phyloP scores from a whole-genome alignment of 2,329 filamentous ascomycete genomes.

The Aaosphaeria pasadenensis region DNA sequence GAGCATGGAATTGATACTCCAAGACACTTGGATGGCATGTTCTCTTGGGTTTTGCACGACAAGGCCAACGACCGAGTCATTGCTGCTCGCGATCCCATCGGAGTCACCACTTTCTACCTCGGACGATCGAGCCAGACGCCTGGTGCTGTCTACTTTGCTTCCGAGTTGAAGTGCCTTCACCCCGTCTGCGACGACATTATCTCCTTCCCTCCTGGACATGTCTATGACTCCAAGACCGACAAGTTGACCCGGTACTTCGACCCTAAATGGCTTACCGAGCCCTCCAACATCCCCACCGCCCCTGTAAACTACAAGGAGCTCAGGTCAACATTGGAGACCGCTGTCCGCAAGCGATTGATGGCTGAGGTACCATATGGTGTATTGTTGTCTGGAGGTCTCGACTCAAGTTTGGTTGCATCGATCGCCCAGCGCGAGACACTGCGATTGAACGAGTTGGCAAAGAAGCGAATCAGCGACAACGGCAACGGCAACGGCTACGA shows the following conservation, averaged over 20 bases:
- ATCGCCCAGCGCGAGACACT: slow-evolving; percentile 93
- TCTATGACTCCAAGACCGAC: slow-evolving; percentile 93
- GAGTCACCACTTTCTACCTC: slow-evolving; percentile 96
- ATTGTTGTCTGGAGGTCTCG: slow-evolving; percentile 87
- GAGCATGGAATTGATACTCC: slow-evolving; percentile 90
- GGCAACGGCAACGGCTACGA: slow-evolving; percentile 44
- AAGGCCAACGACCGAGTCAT: slow-evolving; percentile 89
- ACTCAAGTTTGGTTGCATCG: slow-evolving; percentile 90
- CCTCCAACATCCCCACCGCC: slow-evolving; percentile 69
- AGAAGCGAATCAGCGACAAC: slow-evolving; percentile 33
- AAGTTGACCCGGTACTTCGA: slow-evolving; percentile 84
- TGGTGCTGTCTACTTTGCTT: slow-evolving; percentile 89
- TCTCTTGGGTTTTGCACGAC: slow-evolving; percentile 98
- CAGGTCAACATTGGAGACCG: slow-evolving; percentile 78
- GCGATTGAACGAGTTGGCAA: slow-evolving; percentile 66
- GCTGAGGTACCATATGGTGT: slow-evolving; percentile 98
- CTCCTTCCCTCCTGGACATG: slow-evolving; percentile 88
- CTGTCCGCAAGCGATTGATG: slow-evolving; percentile 96
- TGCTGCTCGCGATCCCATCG: slow-evolving; percentile 93
- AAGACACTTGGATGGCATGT: slow-evolving; percentile 97
- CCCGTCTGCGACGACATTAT: slow-evolving; percentile 94
- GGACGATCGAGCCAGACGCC: slow-evolving; percentile 81
- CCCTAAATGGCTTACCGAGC: slow-evolving; percentile 85
- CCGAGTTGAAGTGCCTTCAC: slow-evolving; percentile 90
- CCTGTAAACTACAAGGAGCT: slow-evolving; percentile 82